Percentiles rank a stretch among this genome's conserved stretches.
phyloP scores from a whole-genome alignment of 163 green algal genomes.

The Scenedesmus sp. region DNA sequence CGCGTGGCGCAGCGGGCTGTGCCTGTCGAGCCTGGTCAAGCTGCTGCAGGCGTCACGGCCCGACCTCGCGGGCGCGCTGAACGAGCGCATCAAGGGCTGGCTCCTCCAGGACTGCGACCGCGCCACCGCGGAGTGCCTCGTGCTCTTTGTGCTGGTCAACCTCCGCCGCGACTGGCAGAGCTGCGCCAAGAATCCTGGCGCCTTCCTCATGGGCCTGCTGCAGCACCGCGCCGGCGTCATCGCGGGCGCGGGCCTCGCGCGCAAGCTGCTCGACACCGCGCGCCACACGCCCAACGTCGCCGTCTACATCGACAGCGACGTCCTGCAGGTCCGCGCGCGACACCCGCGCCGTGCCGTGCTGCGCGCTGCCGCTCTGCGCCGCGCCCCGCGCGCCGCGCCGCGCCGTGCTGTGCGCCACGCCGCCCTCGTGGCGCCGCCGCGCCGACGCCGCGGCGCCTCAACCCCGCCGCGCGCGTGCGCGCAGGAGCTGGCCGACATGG shows the following conservation, averaged over 20 bases:
- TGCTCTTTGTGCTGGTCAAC: conserved; percentile 46
- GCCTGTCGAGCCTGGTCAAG: conserved; percentile 31
- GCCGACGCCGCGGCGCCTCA: too few relatives aligned
- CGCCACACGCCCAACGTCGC: conserved; percentile 39
- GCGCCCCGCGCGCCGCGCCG: too few relatives aligned
- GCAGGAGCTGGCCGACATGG: conserved; percentile 51
- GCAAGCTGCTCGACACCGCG: conserved; percentile 40
- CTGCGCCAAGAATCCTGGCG: conserved; percentile 35
- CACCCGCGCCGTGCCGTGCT: too few relatives aligned
- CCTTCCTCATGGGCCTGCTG: conserved; percentile 50
- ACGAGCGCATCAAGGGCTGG: conserved; percentile 45
- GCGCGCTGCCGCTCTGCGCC: too few relatives aligned
- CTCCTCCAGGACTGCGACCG: conserved; percentile 47
- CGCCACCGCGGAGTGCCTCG: conserved; percentile 42
- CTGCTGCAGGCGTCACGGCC: conserved; percentile 30
- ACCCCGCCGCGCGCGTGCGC: too few relatives aligned
- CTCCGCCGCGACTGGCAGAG: conserved; percentile 39
- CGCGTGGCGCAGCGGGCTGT: conserved; percentile 22
- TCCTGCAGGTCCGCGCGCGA: conserved; percentile 29
- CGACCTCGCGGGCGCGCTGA: conserved; percentile 25
- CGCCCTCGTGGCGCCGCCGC: too few relatives aligned
- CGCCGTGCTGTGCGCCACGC: too few relatives aligned
- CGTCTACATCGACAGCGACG: conserved; percentile 45
- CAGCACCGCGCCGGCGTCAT: conserved; percentile 42
- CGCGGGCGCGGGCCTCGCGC: conserved; percentile 10